These are phyloP conservation scores for Neonectria ditissima DNA, from an alignment of 2,329 filamentous ascomycete genomes.

Conservation along the genomic window DNA sequence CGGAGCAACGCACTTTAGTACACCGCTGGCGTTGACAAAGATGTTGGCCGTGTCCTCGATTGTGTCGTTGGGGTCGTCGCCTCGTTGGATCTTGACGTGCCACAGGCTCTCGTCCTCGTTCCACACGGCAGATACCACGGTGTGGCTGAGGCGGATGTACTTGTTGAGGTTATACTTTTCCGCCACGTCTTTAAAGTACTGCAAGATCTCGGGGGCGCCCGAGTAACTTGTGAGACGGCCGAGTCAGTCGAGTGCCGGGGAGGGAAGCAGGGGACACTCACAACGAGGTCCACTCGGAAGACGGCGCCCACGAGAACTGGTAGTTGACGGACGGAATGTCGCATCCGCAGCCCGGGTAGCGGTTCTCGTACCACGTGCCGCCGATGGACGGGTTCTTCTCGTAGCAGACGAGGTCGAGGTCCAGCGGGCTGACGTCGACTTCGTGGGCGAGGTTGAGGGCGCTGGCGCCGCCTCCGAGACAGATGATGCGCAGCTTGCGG, in stretches of 20 bases:
- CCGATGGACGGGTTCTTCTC: conserved; percentile 44
- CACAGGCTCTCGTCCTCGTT: conserved; percentile 28
- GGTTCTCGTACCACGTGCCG: conserved; percentile 38
- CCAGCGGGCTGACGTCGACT: conserved; percentile 32
- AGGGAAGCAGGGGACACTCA: background rate
- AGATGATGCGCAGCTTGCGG: conserved; percentile 45
- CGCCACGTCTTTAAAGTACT: conserved; percentile 42
- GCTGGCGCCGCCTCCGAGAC: conserved; percentile 47
- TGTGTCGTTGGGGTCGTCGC: conserved; percentile 15
- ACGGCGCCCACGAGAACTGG: conserved; percentile 36
- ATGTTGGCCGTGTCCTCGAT: conserved; percentile 29
- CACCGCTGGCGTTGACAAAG: conserved; percentile 30
- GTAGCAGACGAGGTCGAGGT: conserved; percentile 42
- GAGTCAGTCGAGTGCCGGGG: background rate
- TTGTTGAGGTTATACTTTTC: conserved; percentile 39
- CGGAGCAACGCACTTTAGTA: conserved; percentile 23
- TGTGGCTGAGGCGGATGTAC: conserved; percentile 37
- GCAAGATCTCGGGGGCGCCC: conserved; percentile 36
- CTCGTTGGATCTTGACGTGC: conserved; percentile 22
- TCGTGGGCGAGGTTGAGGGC: conserved; percentile 46
- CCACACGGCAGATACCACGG: conserved; percentile 36
- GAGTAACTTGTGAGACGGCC: conserved; percentile 21
- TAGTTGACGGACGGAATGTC: conserved; percentile 43
- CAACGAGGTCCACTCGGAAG: conserved; percentile 27
- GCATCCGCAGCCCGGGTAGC: conserved; percentile 40